Evolutionary conservation across 768 basidiomycete species (phyloP).

Genomic region (Lactarius sanguifluus): DNA sequence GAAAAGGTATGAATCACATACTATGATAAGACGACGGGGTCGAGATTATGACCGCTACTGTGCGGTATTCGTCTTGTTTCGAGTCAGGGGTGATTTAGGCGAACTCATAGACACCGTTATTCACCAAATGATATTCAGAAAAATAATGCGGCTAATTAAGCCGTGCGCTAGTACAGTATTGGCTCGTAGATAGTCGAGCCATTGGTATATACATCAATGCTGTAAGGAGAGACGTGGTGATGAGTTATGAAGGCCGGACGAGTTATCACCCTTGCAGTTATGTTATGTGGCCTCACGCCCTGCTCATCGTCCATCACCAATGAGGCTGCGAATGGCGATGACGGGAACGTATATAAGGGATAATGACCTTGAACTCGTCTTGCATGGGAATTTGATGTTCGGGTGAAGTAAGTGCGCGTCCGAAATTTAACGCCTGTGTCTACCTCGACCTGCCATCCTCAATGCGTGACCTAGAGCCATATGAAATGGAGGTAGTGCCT

Average conservation of each 20-base stretch:
- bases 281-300: not conserved
- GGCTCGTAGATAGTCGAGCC: not conserved
- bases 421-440: not conserved
- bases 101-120: not conserved
- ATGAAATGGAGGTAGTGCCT: conserved; percentile 3
- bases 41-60: too few relatives aligned
- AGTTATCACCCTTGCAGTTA: not conserved
- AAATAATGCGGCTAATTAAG: not conserved
- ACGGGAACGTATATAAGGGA: not conserved
- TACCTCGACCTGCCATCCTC: conserved; percentile 12
- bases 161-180: not conserved
- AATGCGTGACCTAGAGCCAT: not conserved
- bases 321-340: not conserved
- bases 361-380: not conserved
- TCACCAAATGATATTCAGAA: not conserved
- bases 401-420: not conserved
- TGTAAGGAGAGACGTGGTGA: not conserved
- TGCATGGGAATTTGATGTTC: not conserved
- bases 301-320: not conserved
- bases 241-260: not conserved
- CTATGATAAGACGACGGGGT: too few relatives aligned
- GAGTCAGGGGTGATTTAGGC: too few relatives aligned
- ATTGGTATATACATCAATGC: not conserved
- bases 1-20: too few relatives aligned
- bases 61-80: too few relatives aligned